Base-by-base conservation (phyloP, 2,329 filamentous ascomycete species). In the Fusarium stilboides region DNA sequence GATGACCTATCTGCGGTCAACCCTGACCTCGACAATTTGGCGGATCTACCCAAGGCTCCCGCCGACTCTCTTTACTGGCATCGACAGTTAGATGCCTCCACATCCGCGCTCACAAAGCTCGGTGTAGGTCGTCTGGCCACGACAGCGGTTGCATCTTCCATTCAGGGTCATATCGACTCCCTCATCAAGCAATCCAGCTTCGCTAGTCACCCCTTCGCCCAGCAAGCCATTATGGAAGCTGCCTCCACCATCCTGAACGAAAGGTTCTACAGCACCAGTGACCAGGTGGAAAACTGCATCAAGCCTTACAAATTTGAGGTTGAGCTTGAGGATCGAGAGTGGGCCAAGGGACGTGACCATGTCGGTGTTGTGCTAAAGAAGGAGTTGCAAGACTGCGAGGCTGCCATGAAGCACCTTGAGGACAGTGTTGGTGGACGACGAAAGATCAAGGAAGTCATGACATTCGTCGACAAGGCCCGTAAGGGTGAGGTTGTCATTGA, bases 251-350 rank as follows among this genome's bases (percentile, higher is more conserved):
- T 99, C 54, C 83, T 99, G 14, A 96, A 96, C 70, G 96, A 99
- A 75, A 87, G 95, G 15, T 97, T 97, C 69, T 98, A 98, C 81
- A 96, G 95, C 80, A 99, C 97, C 2, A 96, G 93, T 68, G 97
- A 99, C 75, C 96, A 98, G 80, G 93, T 99, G 1, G 96, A 99
- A 80, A 98, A 98, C 77, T 99, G 95, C 77, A 97, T 99, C 81
- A 99, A 99, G 80, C 96, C 97, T 0, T 99, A 95, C 84, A 99
- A 99, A 78, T 98, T 95, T 72, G 94, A 98, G 67, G 97, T 99
- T 61, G 96, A 99, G 74, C 90, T 99, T 44, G 94, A 97, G 75
- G 92, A 94, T 39, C 86, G 89, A 9, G 97, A 99, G 78, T 99
- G 96, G 96, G 80, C 85, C 5, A 89, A 92, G 64, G 94, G 94